phyloP scores from a whole-genome alignment of 73 alveolate species.

The Stentor coeruleus region DNA sequence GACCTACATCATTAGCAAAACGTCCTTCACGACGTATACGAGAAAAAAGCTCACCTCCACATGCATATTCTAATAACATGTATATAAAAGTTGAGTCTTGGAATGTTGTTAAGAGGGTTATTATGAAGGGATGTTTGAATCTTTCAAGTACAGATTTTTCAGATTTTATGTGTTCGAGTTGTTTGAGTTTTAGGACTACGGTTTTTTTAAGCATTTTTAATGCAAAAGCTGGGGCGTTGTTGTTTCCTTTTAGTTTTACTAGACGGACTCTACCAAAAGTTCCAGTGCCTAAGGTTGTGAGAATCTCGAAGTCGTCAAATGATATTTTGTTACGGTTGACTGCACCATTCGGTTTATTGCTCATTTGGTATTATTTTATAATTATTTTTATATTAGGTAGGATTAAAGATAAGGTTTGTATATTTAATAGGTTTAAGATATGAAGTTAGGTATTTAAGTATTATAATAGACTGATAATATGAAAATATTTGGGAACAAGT shows the following conservation, averaged over 20 bases:
- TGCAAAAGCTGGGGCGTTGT: conserved; percentile 76
- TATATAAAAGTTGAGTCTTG: conserved; percentile 33
- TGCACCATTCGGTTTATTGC: too few species aligned
- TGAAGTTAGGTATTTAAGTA: too few species aligned
- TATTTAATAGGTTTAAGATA: too few species aligned
- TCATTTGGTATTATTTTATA: too few species aligned
- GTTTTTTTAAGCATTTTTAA: conserved; percentile 91
- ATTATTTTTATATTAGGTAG: too few species aligned
- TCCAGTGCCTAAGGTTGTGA: conserved; percentile 89
- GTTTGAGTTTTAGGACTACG: conserved; percentile 79
- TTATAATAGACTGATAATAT: neutral
- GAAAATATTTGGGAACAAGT: neutral
- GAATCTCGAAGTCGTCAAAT: conserved; percentile 51
- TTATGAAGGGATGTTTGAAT: conserved; percentile 11
- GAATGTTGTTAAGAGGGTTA: conserved; percentile 33
- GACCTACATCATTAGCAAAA: too few species aligned
- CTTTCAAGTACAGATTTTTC: neutral
- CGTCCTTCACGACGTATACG: neutral
- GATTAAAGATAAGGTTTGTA: too few species aligned
- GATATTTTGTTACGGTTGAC: conserved; percentile 31
- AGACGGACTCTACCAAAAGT: conserved; percentile 94
- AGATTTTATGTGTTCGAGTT: neutral
- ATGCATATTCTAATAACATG: conserved; percentile 32
- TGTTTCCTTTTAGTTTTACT: conserved; percentile 61
- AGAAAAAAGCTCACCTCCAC: conserved; percentile 41